These are phyloP conservation scores for Tetrahymena malaccensis DNA, from an alignment of 73 alveolate genomes.

Conservation along the genomic window DNA sequence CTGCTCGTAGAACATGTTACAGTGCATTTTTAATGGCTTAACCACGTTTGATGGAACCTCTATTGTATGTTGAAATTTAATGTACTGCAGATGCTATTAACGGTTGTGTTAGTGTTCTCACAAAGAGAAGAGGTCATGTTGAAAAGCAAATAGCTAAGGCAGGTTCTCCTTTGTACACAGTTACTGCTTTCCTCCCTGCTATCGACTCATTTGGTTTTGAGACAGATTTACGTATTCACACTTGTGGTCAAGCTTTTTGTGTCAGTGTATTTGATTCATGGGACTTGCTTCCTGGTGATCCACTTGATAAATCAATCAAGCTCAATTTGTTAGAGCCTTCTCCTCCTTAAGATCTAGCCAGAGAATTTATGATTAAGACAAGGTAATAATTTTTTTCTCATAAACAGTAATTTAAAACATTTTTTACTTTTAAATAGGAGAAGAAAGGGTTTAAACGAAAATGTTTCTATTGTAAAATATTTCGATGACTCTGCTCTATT, in stretches of 20 bases:
- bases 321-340: conserved; percentile 97
- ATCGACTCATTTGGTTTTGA: conserved; percentile 99
- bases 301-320: conserved; percentile 81
- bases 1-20: conserved; percentile 95
- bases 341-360: conserved; percentile 89
- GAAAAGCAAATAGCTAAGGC: conserved; percentile 66
- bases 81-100: conserved; percentile 96
- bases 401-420: not conserved
- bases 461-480: conserved; percentile 79
- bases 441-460: conserved; percentile 81
- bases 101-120: conserved; percentile 83
- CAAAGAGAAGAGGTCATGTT: conserved; percentile 92
- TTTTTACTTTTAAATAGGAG: conserved; percentile 51
- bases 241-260: conserved; percentile 93
- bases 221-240: conserved; percentile 96
- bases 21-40: conserved; percentile 95
- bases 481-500: conserved; percentile 72
- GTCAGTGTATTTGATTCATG: conserved; percentile 87
- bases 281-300: conserved; percentile 97
- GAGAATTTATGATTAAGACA: conserved; percentile 98
- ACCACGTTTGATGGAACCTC: conserved; percentile 99
- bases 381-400: not conserved
- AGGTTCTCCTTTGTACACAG: conserved; percentile 84
- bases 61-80: conserved; percentile 78
- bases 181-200: conserved; percentile 93